Conservation (phyloP, 352 stramenopile genomes). For the Albugo laibachii region DNA sequence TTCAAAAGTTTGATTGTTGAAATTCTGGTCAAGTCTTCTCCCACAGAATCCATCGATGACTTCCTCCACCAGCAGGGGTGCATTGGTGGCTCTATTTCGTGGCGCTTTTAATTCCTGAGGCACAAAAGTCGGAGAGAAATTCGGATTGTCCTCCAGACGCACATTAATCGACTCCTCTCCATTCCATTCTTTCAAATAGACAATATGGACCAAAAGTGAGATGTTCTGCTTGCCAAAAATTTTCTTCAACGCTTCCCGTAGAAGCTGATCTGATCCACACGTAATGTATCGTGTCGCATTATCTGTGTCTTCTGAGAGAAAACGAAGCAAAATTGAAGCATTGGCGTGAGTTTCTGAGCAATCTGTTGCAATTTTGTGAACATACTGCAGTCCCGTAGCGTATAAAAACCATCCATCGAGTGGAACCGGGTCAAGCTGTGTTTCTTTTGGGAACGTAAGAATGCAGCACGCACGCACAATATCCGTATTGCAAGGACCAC, state of each 20-base stretch:
- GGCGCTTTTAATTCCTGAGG: conserved; percentile 3
- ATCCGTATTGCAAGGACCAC: conserved; percentile 36
- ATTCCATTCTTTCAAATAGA: conserved; percentile 33
- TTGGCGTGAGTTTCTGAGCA: conserved; percentile 13
- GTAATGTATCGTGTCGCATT: conserved; percentile 23
- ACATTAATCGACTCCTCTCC: conserved; percentile 43
- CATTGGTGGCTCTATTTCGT: neutral
- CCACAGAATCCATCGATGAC: conserved; percentile 24
- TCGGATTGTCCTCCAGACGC: conserved; percentile 50
- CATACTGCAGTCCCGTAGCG: conserved; percentile 43
- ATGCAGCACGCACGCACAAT: conserved; percentile 68
- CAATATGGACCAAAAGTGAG: conserved; percentile 53
- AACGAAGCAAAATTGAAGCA: no score
- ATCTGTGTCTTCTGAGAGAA: no score
- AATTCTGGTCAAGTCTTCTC: conserved; percentile 13
- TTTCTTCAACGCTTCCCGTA: conserved; percentile 34
- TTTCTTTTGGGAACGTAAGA: conserved; percentile 58
- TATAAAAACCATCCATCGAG: conserved; percentile 69
- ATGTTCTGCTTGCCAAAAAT: conserved; percentile 37
- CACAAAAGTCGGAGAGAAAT: conserved; percentile 40
- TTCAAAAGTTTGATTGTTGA: conserved; percentile 40
- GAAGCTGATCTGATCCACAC: conserved; percentile 26
- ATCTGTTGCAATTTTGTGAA: conserved; percentile 45
- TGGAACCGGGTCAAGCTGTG: conserved; percentile 45
- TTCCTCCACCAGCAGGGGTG: conserved; percentile 1